A percentile compares a stretch with the other conserved stretches of the same genome.
phyloP scores from a whole-genome alignment of 495 filamentous ascomycete genomes.

The Parachaetomium inaequale region DNA sequence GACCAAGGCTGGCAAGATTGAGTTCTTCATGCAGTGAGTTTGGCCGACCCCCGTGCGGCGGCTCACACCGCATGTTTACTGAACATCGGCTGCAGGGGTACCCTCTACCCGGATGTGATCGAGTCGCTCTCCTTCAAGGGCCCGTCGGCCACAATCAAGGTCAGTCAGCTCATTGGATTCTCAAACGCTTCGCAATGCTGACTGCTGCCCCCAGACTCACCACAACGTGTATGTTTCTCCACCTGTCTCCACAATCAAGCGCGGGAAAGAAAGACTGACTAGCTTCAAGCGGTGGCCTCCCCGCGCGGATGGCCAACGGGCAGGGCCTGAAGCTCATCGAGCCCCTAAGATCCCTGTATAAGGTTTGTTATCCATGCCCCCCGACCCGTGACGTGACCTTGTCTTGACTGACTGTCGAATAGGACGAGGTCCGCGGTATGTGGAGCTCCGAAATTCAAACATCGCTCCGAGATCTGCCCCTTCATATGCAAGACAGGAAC shows the following conservation, averaged over 20 bases:
- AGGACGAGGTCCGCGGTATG: slow-evolving; percentile 25
- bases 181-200: neutral
- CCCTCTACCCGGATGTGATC: slow-evolving; percentile 62
- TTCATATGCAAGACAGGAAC: neutral
- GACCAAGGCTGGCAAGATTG: slow-evolving; percentile 37
- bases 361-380: slow-evolving; percentile 51
- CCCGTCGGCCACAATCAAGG: slow-evolving; percentile 75
- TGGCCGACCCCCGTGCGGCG: neutral
- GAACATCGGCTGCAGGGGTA: slow-evolving; percentile 17
- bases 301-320: slow-evolving; percentile 33
- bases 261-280: neutral
- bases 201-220: slow-evolving; percentile 11
- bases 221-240: slow-evolving; percentile 35
- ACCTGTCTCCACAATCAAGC: neutral
- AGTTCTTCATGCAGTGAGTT: slow-evolving; percentile 30
- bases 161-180: neutral
- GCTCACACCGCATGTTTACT: slow-evolving; percentile 10
- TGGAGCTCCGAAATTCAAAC: slow-evolving; percentile 8
- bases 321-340: slow-evolving; percentile 48
- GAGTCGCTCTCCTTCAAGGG: slow-evolving; percentile 81
- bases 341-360: slow-evolving; percentile 77
- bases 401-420: slow-evolving; percentile 47
- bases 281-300: slow-evolving; percentile 56
- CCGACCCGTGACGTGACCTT: neutral
- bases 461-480: neutral